Conservation (phyloP, 2,329 filamentous ascomycete genomes). For the Fusarium tupiense region DNA sequence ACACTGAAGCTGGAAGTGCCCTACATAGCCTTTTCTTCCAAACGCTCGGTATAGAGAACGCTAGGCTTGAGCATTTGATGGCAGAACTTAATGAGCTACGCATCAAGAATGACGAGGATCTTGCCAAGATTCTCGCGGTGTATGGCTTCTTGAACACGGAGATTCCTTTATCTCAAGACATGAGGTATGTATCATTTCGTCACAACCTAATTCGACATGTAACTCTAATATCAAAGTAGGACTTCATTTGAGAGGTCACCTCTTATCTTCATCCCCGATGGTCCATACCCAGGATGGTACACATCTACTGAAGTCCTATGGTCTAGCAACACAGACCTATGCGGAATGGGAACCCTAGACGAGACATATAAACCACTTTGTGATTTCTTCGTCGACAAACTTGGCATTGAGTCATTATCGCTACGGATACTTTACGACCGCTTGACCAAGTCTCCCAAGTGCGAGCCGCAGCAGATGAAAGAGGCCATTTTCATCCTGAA, state of each 20-base stretch:
- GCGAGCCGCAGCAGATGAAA: not conserved
- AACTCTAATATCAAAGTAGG: not conserved
- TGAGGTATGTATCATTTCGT: not conserved
- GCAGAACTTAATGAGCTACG: not conserved
- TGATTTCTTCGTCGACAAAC: not conserved
- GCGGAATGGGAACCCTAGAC: not conserved
- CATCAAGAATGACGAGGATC: not conserved
- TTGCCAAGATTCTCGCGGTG: accelerated
- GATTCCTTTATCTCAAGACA: not conserved
- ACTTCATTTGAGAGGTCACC: not conserved
- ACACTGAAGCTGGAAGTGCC: accelerated
- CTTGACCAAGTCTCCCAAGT: not conserved
- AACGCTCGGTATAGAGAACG: not conserved
- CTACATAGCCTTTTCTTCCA: not conserved
- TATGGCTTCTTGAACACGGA: not conserved
- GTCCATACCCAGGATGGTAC: not conserved
- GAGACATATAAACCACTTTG: not conserved
- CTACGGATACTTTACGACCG: not conserved
- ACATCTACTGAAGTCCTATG: not conserved
- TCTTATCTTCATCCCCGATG: not conserved
- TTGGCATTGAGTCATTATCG: not conserved
- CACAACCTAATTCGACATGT: not conserved
- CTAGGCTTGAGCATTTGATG: not conserved
- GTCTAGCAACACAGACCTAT: not conserved
- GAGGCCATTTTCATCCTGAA: not conserved